A percentile compares a stretch with the other conserved stretches of the same genome.
Conservation (phyloP, 2,329 filamentous ascomycete genomes). For the Neonectria hederae region DNA sequence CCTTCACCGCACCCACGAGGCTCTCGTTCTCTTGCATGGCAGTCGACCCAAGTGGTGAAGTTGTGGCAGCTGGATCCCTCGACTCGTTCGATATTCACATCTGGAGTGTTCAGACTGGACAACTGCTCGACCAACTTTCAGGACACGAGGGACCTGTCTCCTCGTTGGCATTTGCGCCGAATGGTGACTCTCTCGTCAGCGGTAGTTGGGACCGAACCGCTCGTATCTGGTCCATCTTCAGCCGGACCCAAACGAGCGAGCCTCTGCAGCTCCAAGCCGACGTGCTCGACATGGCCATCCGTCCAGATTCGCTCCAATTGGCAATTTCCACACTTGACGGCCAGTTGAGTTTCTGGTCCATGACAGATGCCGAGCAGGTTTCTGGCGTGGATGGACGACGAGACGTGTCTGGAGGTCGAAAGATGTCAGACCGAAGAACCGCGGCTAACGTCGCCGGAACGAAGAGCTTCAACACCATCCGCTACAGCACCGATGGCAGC, state of each 20-base stretch:
- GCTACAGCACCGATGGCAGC: constrained; percentile 90
- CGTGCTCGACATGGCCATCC: constrained; percentile 84
- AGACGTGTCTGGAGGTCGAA: constrained; percentile 92
- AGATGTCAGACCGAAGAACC: constrained; percentile 85
- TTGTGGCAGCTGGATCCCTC: constrained; percentile 92
- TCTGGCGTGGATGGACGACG: constrained; percentile 88
- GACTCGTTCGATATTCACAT: constrained; percentile 98
- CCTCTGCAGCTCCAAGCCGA: constrained; percentile 92
- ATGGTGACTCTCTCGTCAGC: constrained; percentile 84
- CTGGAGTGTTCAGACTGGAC: constrained; percentile 98
- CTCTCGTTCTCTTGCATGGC: constrained; percentile 94
- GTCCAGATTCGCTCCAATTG: constrained; percentile 90
- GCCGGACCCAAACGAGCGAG: constrained; percentile 92
- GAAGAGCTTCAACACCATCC: constrained; percentile 88
- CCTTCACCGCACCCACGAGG: constrained; percentile 92
- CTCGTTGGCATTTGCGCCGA: constrained; percentile 86
- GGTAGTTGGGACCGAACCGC: constrained; percentile 98
- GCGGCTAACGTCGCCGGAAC: constrained; percentile 91
- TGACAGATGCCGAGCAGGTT: constrained; percentile 87
- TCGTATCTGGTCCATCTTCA: constrained; percentile 95
- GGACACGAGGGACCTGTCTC: constrained; percentile 96
- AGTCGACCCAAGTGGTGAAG: constrained; percentile 96
- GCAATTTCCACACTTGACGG: constrained; percentile 94
- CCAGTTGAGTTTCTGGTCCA: constrained; percentile 93
- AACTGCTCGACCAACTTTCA: constrained; percentile 87